These are phyloP conservation scores for Colletotrichum agaves DNA, from an alignment of 2,329 filamentous ascomycete species.

Conservation along the genomic window DNA sequence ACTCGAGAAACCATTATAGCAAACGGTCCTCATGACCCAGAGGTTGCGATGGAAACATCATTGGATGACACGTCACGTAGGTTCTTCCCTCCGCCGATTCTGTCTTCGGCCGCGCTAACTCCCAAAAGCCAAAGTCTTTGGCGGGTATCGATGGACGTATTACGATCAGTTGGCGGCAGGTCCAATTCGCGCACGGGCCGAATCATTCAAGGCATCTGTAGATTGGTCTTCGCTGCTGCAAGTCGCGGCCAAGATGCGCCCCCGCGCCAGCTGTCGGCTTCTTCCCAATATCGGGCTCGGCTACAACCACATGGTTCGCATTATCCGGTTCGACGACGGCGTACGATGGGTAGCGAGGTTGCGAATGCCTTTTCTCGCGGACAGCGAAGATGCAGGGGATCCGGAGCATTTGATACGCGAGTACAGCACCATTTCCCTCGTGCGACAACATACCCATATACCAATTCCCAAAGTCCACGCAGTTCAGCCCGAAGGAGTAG, in stretches of 20 bases:
- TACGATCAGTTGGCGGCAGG: conserved; percentile 5
- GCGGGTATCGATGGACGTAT: conserved; percentile 4
- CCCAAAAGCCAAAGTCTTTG: not conserved
- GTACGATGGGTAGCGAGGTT: not conserved
- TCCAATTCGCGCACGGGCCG: not conserved
- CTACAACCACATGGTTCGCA: conserved; percentile 10
- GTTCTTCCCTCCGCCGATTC: too few species aligned
- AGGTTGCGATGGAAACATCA: too few species aligned
- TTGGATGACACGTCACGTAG: too few species aligned
- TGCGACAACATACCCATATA: conserved; percentile 7
- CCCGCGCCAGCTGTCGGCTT: not conserved
- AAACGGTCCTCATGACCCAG: too few species aligned
- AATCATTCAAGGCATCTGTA: not conserved
- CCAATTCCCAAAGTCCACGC: not conserved
- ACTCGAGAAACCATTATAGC: too few species aligned
- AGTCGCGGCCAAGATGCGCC: not conserved
- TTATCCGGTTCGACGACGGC: conserved; percentile 7
- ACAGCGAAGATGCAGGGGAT: not conserved
- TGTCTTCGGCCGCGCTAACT: too few species aligned
- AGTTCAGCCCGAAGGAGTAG: not conserved
- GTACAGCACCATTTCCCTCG: conserved; percentile 13
- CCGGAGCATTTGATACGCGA: not conserved
- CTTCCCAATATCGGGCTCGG: conserved; percentile 8
- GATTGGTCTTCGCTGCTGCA: conserved; percentile 1
- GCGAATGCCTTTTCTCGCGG: conserved; percentile 3